A percentile compares a stretch with the other conserved stretches of the same genome.
Evolutionary conservation across 2,329 filamentous ascomycete species (phyloP).

Genomic region (Tolypocladium ovalisporum): DNA sequence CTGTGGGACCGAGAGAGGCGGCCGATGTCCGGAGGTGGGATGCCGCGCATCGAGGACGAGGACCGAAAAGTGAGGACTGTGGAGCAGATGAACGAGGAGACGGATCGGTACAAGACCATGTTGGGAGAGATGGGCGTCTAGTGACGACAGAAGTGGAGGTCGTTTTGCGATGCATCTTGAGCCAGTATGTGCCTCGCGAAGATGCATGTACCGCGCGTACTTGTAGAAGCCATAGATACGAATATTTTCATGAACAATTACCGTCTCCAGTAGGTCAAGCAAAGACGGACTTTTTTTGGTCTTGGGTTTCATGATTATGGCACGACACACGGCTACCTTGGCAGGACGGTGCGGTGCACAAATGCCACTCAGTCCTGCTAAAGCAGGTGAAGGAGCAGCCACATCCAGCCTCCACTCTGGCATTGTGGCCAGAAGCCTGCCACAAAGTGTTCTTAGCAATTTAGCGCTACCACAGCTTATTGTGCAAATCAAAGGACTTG

Average conservation of each 20-base stretch:
- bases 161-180: background rate
- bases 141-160: background rate
- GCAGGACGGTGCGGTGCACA: too few species aligned
- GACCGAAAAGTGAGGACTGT: slow-evolving; percentile 54
- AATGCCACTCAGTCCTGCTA: background rate
- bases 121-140: slow-evolving; percentile 30
- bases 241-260: too few species aligned
- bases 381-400: background rate
- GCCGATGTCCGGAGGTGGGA: slow-evolving; percentile 41
- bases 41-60: slow-evolving; percentile 62
- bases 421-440: background rate
- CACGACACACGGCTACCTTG: background rate
- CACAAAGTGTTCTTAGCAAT: background rate
- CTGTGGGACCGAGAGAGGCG: slow-evolving; percentile 43
- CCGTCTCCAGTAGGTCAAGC: background rate
- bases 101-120: slow-evolving; percentile 48
- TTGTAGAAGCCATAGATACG: background rate
- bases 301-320: background rate
- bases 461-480: background rate
- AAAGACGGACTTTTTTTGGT: background rate
- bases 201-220: background rate
- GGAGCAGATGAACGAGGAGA: slow-evolving; percentile 74
- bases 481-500: background rate
- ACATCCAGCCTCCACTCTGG: background rate
- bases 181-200: background rate